These are phyloP conservation scores for Ganoderma lingzhi DNA, from an alignment of 1,284 basidiomycete species.

Conservation along the genomic window DNA sequence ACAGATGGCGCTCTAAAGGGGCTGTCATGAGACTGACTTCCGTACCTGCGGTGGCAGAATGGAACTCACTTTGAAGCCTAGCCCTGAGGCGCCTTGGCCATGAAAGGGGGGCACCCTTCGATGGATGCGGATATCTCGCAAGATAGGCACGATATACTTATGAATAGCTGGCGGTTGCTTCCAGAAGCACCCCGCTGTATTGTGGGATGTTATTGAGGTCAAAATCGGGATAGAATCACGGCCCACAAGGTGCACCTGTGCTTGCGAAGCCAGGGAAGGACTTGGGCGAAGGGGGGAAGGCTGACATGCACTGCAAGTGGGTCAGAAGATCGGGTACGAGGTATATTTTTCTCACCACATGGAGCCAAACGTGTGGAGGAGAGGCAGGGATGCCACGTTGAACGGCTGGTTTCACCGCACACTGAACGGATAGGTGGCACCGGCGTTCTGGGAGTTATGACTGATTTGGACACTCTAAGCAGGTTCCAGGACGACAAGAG, in stretches of 20 bases:
- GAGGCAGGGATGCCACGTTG: background rate
- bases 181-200: background rate
- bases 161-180: background rate
- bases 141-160: constrained; percentile 3
- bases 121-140: background rate
- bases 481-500: background rate
- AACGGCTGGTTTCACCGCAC: background rate
- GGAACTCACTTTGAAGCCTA: constrained; percentile 1
- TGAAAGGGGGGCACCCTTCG: background rate
- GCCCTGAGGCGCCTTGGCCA: background rate
- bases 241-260: background rate
- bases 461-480: background rate
- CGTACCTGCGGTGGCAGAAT: constrained; percentile 1
- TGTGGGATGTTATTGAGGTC: background rate
- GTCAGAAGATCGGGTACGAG: background rate
- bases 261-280: constrained; percentile 1
- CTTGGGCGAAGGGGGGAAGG: constrained; percentile 1
- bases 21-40: background rate
- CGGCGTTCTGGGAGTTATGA: background rate
- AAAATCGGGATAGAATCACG: background rate
- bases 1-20: background rate
- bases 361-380: background rate
- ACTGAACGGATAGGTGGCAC: background rate
- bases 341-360: constrained; percentile 2
- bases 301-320: background rate